Evolutionary conservation across 2,329 filamentous ascomycete species (phyloP).

Genomic region (Claviceps arundinis): DNA sequence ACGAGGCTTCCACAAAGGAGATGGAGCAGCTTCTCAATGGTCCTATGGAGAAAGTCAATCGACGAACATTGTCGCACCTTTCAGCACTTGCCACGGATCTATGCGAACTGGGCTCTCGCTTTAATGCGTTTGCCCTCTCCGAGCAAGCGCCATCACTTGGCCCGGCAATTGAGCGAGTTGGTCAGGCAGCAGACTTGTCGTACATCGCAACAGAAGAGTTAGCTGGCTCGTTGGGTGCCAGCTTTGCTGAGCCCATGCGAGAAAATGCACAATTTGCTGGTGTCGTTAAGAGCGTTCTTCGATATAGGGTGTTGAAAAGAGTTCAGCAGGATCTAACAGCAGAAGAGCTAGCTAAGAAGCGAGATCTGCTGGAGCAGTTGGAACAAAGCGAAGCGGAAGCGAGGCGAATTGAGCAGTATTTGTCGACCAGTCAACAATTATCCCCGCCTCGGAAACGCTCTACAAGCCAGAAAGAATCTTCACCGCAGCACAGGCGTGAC

Average conservation of each 20-base stretch:
- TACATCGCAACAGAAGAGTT: slow-evolving; percentile 94
- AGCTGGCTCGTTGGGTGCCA: slow-evolving; percentile 74
- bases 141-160: slow-evolving; percentile 82
- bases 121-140: slow-evolving; percentile 91
- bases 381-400: slow-evolving; percentile 90
- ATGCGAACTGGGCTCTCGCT: slow-evolving; percentile 86
- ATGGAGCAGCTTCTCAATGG: slow-evolving; percentile 79
- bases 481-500: slow-evolving; percentile 38
- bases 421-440: slow-evolving; percentile 58
- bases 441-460: slow-evolving; percentile 53
- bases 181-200: slow-evolving; percentile 88
- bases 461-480: slow-evolving; percentile 38
- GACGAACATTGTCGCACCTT: slow-evolving; percentile 74
- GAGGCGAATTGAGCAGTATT: slow-evolving; percentile 83
- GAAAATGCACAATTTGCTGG: slow-evolving; percentile 96
- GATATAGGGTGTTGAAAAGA: slow-evolving; percentile 82
- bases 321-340: slow-evolving; percentile 96
- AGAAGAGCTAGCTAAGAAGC: slow-evolving; percentile 85
- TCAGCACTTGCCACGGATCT: slow-evolving; percentile 75
- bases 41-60: slow-evolving; percentile 93
- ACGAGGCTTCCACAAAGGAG: slow-evolving; percentile 84
- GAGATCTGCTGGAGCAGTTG: slow-evolving; percentile 66
- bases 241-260: slow-evolving; percentile 93
- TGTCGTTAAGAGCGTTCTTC: slow-evolving; percentile 76
- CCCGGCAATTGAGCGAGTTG: slow-evolving; percentile 83